Percentiles rank a stretch among this genome's conserved stretches.
These are phyloP conservation scores for Fusarium sp. DNA, from an alignment of 2,329 filamentous ascomycete species.

Conservation along the genomic window DNA sequence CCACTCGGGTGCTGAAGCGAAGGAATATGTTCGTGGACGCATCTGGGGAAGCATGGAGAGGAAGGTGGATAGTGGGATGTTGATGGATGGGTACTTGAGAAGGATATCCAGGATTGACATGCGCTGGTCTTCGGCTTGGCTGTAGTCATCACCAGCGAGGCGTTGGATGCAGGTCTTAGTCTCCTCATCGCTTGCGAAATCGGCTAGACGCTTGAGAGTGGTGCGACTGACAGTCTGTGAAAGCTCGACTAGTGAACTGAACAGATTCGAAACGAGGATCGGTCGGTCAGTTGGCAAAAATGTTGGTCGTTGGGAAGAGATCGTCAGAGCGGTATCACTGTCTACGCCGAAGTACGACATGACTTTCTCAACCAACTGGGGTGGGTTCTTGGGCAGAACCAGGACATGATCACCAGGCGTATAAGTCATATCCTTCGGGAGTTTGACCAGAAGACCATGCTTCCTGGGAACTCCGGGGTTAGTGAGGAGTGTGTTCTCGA, in stretches of 20 bases:
- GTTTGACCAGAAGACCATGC: constrained; percentile 72
- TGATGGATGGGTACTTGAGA: constrained; percentile 67
- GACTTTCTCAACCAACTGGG: constrained; percentile 68
- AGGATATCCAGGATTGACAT: constrained; percentile 76
- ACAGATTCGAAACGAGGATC: constrained; percentile 70
- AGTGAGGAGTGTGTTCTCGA: constrained; percentile 16
- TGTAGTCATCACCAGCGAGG: constrained; percentile 60
- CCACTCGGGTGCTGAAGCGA: constrained; percentile 6
- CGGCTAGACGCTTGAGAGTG: constrained; percentile 46
- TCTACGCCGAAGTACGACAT: constrained; percentile 74
- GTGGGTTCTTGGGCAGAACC: constrained; percentile 76
- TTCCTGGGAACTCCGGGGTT: constrained; percentile 54
- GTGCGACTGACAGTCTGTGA: constrained; percentile 77
- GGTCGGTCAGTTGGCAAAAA: constrained; percentile 65
- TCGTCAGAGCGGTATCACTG: constrained; percentile 74
- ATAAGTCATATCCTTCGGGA: constrained; percentile 74
- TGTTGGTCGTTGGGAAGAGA: constrained; percentile 62
- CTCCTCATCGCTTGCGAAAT: constrained; percentile 58
- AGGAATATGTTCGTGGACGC: constrained; percentile 43
- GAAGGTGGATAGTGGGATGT: constrained; percentile 73
- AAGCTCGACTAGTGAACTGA: constrained; percentile 78
- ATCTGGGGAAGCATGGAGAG: constrained; percentile 80
- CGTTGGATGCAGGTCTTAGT: constrained; percentile 59
- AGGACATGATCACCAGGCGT: constrained; percentile 80
- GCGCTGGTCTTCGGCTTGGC: constrained; percentile 65